Evolutionary conservation across 148 eudicot genomes (phyloP).

Genomic region (Hydrangea macrophylla): DNA sequence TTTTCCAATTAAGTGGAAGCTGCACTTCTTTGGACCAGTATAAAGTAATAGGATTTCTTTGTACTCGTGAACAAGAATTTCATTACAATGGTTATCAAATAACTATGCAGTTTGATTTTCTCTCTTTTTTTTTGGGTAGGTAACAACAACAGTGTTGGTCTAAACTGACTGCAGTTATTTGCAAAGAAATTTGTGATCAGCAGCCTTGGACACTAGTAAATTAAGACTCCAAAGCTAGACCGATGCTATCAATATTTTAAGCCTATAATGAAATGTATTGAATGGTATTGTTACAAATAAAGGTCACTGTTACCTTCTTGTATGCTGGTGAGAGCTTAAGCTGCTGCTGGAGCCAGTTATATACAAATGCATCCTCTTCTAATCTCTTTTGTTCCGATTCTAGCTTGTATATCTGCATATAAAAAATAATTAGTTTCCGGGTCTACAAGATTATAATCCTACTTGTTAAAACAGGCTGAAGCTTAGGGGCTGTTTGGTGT

Average conservation of each 20-base stretch:
- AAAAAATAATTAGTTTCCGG: constrained; percentile 9
- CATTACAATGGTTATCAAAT: background rate
- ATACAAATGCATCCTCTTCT: constrained; percentile 75
- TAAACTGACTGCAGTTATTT: background rate
- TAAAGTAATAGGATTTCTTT: background rate
- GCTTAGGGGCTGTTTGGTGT: too few species aligned
- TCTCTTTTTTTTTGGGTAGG: too few species aligned
- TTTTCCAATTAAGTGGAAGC: background rate
- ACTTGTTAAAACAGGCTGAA: background rate
- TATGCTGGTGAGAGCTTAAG: constrained; percentile 75
- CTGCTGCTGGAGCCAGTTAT: constrained; percentile 81
- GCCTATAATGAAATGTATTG: background rate
- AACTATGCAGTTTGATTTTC: background rate
- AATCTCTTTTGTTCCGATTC: constrained; percentile 74
- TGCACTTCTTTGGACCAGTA: background rate
- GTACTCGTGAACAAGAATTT: background rate
- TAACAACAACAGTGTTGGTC: too few species aligned
- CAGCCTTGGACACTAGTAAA: background rate
- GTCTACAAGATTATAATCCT: background rate
- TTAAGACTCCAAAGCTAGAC: background rate
- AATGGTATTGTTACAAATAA: background rate
- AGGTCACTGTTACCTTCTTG: constrained; percentile 52
- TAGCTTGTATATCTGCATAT: constrained; percentile 57
- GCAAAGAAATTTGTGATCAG: background rate
- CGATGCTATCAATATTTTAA: background rate